These are phyloP conservation scores for Fusarium dimerum DNA, from an alignment of 2,329 filamentous ascomycete genomes.

Conservation along the genomic window DNA sequence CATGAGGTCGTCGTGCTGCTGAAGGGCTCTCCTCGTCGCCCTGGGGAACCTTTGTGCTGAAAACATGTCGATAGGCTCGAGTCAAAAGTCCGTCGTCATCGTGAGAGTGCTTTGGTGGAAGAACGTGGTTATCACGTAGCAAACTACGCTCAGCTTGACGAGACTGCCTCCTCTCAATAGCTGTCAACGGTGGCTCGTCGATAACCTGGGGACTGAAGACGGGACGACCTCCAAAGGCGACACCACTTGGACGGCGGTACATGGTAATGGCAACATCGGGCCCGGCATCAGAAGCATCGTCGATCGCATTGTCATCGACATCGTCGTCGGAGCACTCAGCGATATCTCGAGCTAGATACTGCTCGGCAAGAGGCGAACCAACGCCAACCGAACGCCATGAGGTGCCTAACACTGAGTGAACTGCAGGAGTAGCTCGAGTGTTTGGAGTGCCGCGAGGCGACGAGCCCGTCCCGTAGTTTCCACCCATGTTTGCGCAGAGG, in stretches of 20 bases:
- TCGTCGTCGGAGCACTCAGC: conserved; percentile 64
- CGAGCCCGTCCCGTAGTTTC: neutral
- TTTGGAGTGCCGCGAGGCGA: neutral
- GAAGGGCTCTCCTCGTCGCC: conserved; percentile 42
- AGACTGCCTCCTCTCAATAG: conserved; percentile 56
- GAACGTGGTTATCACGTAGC: conserved; percentile 64
- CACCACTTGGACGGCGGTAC: conserved; percentile 77
- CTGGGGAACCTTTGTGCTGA: conserved; percentile 54
- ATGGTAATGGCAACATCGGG: conserved; percentile 48
- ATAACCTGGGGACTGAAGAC: conserved; percentile 61
- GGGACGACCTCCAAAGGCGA: conserved; percentile 72
- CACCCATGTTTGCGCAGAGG: neutral
- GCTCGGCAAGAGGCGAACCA: conserved; percentile 66
- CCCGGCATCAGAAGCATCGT: conserved; percentile 35
- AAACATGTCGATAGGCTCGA: conserved; percentile 49
- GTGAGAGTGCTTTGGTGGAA: conserved; percentile 59
- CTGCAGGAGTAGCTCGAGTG: conserved; percentile 7
- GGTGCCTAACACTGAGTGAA: conserved; percentile 33
- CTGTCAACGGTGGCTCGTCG: conserved; percentile 52
- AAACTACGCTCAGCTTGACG: conserved; percentile 60
- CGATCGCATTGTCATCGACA: conserved; percentile 34
- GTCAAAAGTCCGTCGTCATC: conserved; percentile 38
- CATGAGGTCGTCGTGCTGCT: conserved; percentile 39
- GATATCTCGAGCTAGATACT: conserved; percentile 65
- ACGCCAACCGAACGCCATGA: conserved; percentile 49